Conservation (phyloP, 352 stramenopile species). For the Peronospora belbahrii region DNA sequence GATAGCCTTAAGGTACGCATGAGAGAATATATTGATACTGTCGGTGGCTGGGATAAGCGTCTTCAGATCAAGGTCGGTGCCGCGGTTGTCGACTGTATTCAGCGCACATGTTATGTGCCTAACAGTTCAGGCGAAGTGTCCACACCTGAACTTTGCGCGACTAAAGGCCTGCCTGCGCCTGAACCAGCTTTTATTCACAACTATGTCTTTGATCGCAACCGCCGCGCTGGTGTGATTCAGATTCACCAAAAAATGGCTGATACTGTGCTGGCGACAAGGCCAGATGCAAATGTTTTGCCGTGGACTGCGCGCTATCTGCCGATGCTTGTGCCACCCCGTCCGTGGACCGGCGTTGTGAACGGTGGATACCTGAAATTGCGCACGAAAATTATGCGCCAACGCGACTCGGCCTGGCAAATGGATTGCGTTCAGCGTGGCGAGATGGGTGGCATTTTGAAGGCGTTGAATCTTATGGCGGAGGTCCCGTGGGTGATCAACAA, state of each 20-base stretch:
- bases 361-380: constrained; percentile 92
- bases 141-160: constrained; percentile 26
- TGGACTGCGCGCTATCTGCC: constrained; percentile 88
- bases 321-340: constrained; percentile 93
- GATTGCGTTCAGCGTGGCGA: constrained; percentile 85
- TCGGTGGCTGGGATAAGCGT: constrained; percentile 81
- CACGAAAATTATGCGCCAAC: constrained; percentile 90
- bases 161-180: constrained; percentile 20
- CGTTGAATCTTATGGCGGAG: constrained; percentile 89
- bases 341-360: constrained; percentile 85
- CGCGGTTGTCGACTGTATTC: constrained; percentile 67
- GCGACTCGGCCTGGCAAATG: constrained; percentile 75
- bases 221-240: constrained; percentile 69
- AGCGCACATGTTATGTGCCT: constrained; percentile 71
- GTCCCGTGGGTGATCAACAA: constrained; percentile 95
- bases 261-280: constrained; percentile 42
- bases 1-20: constrained; percentile 38
- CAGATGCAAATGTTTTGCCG: constrained; percentile 52
- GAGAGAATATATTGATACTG: constrained; percentile 54
- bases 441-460: constrained; percentile 79
- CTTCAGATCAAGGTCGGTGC: constrained; percentile 88
- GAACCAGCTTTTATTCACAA: constrained; percentile 62
- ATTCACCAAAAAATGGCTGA: constrained; percentile 56
- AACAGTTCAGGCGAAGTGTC: constrained; percentile 23
- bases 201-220: constrained; percentile 77